Percentiles rank a stretch among this genome's conserved stretches.
These are phyloP conservation scores for Sapria himalayana DNA, from an alignment of 345 rosid genomes.

Conservation along the genomic window DNA sequence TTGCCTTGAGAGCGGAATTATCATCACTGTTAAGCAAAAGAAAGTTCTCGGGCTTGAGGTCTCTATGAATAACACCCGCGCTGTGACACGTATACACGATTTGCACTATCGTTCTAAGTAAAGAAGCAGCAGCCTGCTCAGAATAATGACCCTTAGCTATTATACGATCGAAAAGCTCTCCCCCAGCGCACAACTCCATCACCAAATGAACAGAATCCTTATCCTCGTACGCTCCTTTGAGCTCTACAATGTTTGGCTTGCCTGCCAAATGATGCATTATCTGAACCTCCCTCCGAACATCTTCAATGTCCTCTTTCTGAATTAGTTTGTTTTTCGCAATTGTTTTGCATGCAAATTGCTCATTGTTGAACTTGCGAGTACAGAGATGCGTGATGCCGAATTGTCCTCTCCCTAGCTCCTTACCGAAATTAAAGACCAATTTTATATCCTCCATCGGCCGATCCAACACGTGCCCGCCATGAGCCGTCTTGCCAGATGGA, in stretches of 20 bases:
- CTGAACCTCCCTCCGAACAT: slow-evolving; percentile 80
- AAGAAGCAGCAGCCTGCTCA: slow-evolving; percentile 74
- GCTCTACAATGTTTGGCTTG: slow-evolving; percentile 74
- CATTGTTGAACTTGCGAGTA: slow-evolving; percentile 43
- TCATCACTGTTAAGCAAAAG: slow-evolving; percentile 57
- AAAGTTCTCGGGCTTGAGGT: slow-evolving; percentile 91
- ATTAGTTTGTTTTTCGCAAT: slow-evolving; percentile 70
- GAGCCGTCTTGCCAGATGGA: too few species aligned
- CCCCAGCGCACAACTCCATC: slow-evolving; percentile 91
- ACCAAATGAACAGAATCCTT: slow-evolving; percentile 84
- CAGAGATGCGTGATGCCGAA: slow-evolving; percentile 81
- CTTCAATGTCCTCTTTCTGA: slow-evolving; percentile 83
- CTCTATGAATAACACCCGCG: slow-evolving; percentile 89
- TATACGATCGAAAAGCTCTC: slow-evolving; percentile 77
- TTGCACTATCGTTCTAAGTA: slow-evolving; percentile 70
- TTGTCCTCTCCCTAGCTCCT: slow-evolving; percentile 82
- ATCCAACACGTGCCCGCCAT: slow-evolving; percentile 65
- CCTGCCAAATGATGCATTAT: slow-evolving; percentile 88
- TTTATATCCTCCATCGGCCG: slow-evolving; percentile 86
- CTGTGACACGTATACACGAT: slow-evolving; percentile 79
- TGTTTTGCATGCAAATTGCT: slow-evolving; percentile 80
- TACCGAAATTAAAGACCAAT: slow-evolving; percentile 41
- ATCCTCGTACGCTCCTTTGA: slow-evolving; percentile 87
- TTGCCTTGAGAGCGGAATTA: slow-evolving; percentile 74
- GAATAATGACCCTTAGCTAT: slow-evolving; percentile 88